Percentiles rank a stretch among this genome's conserved stretches.
Evolutionary conservation across 495 filamentous ascomycete genomes (phyloP).

Genomic region (Talaromyces nanjingensis): DNA sequence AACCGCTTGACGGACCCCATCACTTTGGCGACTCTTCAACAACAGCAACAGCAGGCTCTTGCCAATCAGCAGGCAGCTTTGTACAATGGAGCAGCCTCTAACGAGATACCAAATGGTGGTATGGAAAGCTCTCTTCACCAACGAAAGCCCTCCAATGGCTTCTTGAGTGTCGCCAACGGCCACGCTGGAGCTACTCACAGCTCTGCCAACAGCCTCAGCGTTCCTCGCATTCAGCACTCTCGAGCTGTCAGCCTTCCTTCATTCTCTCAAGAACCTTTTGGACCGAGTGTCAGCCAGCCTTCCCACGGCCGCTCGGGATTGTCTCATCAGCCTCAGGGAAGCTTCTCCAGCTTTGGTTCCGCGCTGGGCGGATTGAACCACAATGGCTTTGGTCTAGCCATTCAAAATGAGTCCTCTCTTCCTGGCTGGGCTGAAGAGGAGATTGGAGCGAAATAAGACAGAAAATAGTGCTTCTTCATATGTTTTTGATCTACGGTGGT

Average conservation of each 20-base stretch:
- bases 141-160: conserved; percentile 50
- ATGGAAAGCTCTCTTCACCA: conserved; percentile 40
- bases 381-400: conserved; percentile 53
- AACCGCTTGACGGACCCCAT: conserved; percentile 43
- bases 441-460: conserved; percentile 46
- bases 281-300: conserved; percentile 35
- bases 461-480: conserved; percentile 7
- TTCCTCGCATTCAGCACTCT: conserved; percentile 64
- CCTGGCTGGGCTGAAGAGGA: conserved; percentile 63
- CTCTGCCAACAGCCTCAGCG: conserved; percentile 53
- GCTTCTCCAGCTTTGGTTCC: conserved; percentile 52
- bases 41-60: conserved; percentile 51
- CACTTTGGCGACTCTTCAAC: conserved; percentile 48
- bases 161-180: conserved; percentile 60
- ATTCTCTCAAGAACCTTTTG: conserved; percentile 55
- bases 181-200: conserved; percentile 44
- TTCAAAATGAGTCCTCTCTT: conserved; percentile 57
- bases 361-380: conserved; percentile 51
- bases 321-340: conserved; percentile 46
- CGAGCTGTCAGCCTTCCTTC: conserved; percentile 80
- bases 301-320: conserved; percentile 36
- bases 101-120: conserved; percentile 51
- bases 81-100: conserved; percentile 41
- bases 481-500: conserved; percentile 1
- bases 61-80: conserved; percentile 43